Base-by-base conservation (phyloP, 2,329 filamentous ascomycete species). In the Pseudodiploospora longispora region DNA sequence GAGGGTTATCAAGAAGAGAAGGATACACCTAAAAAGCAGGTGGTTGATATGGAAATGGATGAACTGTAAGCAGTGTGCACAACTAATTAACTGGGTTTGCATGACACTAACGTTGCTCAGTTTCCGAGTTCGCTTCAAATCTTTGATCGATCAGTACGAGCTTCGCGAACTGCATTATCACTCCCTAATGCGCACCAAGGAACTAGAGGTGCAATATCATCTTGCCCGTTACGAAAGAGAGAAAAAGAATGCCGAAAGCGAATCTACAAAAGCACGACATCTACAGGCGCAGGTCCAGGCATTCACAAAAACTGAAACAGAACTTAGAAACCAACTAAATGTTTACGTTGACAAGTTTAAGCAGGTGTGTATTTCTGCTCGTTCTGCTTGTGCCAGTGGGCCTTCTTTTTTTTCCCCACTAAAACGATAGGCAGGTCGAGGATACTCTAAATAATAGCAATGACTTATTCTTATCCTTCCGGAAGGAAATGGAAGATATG, bases 401-500 rank as follows among this genome's bases (percentile, higher is more conserved):
- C 12, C 2, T 28, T 12, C 9, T 4, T 12, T 9, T 10, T 19
- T 19, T 27, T 50, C 2, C 2, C 12, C 39, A 32, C 50, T 43
- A 48, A 49, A 48, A 51, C 49, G 5, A 27, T 10, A 29, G 27
- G 30, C 55, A 97, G 91, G 91, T 97, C 62, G 91, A 97, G 76
- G 93, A 97, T 67, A 97, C 91, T 33, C 77, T 97, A 41, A 97
- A 96, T 68, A 97, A 96, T 63, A 95, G 88, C 66, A 97, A 97
- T 70, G 93, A 97, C 62, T 73, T 97, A 43, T 97, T 97, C 66
- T 72, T 96, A 54, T 96, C 93, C 1, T 97, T 97, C 68, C 81
- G 91, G 43, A 96, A 95, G 69, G 93, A 97, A 67, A 97, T 97
- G 90, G 93, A 97, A 67, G 93, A 97, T 60, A 97, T 97, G 90